Conservation (phyloP, 2,329 filamentous ascomycete genomes). For the Trichoderma afroharzianum region DNA sequence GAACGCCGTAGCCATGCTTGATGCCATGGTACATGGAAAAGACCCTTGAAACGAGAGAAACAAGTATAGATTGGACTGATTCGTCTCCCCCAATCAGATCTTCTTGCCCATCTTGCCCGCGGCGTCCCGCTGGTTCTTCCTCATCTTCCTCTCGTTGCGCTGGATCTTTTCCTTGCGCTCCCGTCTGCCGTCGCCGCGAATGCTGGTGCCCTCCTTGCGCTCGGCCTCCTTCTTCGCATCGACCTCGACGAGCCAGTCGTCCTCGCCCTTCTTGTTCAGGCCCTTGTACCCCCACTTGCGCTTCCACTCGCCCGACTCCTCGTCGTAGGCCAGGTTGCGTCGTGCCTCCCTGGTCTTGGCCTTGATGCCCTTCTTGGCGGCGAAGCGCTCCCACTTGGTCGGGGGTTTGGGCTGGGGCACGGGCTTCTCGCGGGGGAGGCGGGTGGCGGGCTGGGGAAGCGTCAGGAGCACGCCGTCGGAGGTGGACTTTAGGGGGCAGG, state of each 20-base stretch:
- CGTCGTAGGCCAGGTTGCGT: constrained; percentile 75
- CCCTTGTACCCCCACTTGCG: constrained; percentile 94
- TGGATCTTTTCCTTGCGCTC: constrained; percentile 66
- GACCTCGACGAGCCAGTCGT: constrained; percentile 90
- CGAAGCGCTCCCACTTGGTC: constrained; percentile 96
- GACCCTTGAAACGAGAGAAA: not conserved
- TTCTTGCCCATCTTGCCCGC: constrained; percentile 24
- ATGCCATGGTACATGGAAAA: constrained; percentile 6
- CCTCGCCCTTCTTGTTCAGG: constrained; percentile 77
- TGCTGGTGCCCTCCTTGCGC: constrained; percentile 58
- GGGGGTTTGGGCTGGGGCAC: constrained; percentile 75
- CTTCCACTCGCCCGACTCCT: constrained; percentile 81
- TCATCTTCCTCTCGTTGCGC: constrained; percentile 66
- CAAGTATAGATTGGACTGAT: not conserved
- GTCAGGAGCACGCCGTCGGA: constrained; percentile 69
- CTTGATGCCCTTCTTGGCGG: constrained; percentile 94
- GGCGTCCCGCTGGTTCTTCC: constrained; percentile 58
- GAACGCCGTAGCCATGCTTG: constrained; percentile 30
- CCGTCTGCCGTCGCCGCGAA: constrained; percentile 59
- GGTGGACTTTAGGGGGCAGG: constrained; percentile 73
- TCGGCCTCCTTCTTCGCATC: constrained; percentile 68
- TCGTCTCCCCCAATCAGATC: constrained; percentile 11
- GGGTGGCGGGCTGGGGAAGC: constrained; percentile 67
- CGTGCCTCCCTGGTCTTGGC: constrained; percentile 76
- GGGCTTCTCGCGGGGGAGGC: constrained; percentile 86